A percentile compares a stretch with the other conserved stretches of the same genome.
phyloP scores from a whole-genome alignment of 495 filamentous ascomycete genomes.

The Astrothelium subdiscretum region DNA sequence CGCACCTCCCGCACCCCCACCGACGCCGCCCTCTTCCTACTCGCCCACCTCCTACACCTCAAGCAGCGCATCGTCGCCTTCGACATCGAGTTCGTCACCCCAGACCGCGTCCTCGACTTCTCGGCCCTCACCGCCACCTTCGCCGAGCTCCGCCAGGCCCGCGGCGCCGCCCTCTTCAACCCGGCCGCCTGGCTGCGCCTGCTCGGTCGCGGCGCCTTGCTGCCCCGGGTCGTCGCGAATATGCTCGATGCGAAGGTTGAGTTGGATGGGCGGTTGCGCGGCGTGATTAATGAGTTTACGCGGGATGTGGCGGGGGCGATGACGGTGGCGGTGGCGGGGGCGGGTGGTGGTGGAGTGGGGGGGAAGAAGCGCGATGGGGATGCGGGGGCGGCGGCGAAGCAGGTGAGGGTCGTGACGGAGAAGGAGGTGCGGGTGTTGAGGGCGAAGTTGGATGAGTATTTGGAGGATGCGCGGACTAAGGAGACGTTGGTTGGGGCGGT shows the following conservation, averaged over 20 bases:
- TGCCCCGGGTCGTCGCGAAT: constrained; percentile 25
- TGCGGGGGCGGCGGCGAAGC: constrained; percentile 24
- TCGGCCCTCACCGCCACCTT: constrained; percentile 68
- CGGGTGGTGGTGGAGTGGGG: constrained; percentile 9
- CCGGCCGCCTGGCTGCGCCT: constrained; percentile 44
- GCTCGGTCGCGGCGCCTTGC: constrained; percentile 23
- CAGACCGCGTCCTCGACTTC: constrained; percentile 64
- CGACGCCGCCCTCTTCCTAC: constrained; percentile 74
- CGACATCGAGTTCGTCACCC: constrained; percentile 71
- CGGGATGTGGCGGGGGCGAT: constrained; percentile 44
- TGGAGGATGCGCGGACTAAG: constrained; percentile 26
- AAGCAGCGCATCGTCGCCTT: constrained; percentile 88
- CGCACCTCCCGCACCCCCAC: constrained; percentile 43
- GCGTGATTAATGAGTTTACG: constrained; percentile 71
- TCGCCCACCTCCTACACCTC: constrained; percentile 81
- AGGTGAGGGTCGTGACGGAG: constrained; percentile 33
- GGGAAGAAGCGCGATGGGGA: constrained; percentile 25
- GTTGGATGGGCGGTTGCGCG: constrained; percentile 64
- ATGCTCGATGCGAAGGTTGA: constrained; percentile 51
- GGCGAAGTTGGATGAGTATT: constrained; percentile 37
- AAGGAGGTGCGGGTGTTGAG: constrained; percentile 44
- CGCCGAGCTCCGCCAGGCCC: constrained; percentile 52
- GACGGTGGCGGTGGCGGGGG: constrained; percentile 36
- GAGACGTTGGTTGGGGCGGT: constrained; percentile 31
- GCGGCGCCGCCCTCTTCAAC: constrained; percentile 55